These are phyloP conservation scores for Limnanthes douglasii DNA, from an alignment of 345 rosid species.

Conservation along the genomic window DNA sequence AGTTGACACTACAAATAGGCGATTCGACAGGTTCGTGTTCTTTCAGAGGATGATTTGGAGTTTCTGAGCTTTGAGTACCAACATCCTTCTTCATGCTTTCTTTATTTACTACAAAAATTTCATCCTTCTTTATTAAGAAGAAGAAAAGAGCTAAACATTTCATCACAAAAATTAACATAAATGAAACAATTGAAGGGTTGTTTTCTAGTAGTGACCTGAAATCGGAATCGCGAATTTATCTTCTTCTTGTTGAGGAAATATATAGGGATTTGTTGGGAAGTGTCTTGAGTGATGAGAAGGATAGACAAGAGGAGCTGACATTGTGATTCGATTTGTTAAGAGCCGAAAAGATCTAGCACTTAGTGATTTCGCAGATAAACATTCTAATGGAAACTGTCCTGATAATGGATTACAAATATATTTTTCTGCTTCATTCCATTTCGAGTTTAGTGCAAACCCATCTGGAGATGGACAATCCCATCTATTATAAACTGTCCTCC, in stretches of 20 bases:
- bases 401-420: constrained; percentile 94
- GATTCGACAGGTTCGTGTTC: no score
- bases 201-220: constrained; percentile 7
- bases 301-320: constrained; percentile 84
- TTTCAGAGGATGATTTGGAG: no score
- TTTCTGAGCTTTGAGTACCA: no score
- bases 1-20: no score
- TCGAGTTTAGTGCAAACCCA: constrained; percentile 73
- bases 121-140: no score
- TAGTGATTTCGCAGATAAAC: constrained; percentile 75
- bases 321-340: no score
- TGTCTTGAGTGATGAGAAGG: no score
- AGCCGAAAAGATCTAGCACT: constrained; percentile 70
- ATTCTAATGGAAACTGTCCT: constrained; percentile 96
- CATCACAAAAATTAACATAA: no score
- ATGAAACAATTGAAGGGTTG: no score
- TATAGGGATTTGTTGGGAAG: constrained; percentile 19
- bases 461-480: constrained; percentile 69
- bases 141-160: no score
- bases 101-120: no score
- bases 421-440: constrained; percentile 97
- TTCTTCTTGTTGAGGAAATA: constrained; percentile 16
- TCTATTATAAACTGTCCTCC: constrained; percentile 32
- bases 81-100: no score
- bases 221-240: constrained; percentile 12